Evolutionary conservation across 2,329 filamentous ascomycete genomes (phyloP).

Genomic region (Paraphoma sp.): DNA sequence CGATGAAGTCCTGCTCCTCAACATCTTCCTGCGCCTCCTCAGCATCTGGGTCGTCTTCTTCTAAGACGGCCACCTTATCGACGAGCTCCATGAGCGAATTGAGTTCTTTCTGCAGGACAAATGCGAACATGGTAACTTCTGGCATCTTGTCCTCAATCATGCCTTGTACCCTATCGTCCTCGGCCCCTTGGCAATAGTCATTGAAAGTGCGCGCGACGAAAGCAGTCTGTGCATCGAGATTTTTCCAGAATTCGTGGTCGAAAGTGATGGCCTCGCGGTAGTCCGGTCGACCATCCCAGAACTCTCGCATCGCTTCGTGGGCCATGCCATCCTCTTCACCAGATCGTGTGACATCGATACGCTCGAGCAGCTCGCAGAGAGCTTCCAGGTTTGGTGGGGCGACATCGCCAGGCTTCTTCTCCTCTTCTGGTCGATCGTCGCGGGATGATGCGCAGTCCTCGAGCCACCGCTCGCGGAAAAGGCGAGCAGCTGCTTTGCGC

Average conservation of each 20-base stretch:
- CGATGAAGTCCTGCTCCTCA: constrained; percentile 91
- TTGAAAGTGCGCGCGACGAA: constrained; percentile 95
- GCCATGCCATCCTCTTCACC: constrained; percentile 90
- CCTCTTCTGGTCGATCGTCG: constrained; percentile 64
- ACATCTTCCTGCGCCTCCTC: constrained; percentile 79
- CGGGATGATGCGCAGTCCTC: constrained; percentile 83
- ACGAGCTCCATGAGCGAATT: constrained; percentile 71
- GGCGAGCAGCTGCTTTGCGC: constrained; percentile 83
- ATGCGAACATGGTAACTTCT: constrained; percentile 89
- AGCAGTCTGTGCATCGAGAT: constrained; percentile 80
- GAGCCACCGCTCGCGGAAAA: constrained; percentile 97
- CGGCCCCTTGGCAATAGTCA: constrained; percentile 81
- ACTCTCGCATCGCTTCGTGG: constrained; percentile 91
- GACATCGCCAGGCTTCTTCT: constrained; percentile 54
- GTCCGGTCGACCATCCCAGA: constrained; percentile 92
- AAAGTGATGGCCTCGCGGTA: constrained; percentile 77
- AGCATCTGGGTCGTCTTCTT: constrained; percentile 61
- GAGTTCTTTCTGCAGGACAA: constrained; percentile 83
- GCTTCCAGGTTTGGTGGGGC: constrained; percentile 71
- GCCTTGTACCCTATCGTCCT: constrained; percentile 74
- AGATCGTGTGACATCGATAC: constrained; percentile 91
- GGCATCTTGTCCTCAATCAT: constrained; percentile 92
- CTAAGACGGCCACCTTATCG: constrained; percentile 59
- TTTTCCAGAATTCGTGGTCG: constrained; percentile 79
- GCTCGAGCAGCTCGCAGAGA: constrained; percentile 86